phyloP scores from a whole-genome alignment of 257 asterid genomes.

The Lantana camara region DNA sequence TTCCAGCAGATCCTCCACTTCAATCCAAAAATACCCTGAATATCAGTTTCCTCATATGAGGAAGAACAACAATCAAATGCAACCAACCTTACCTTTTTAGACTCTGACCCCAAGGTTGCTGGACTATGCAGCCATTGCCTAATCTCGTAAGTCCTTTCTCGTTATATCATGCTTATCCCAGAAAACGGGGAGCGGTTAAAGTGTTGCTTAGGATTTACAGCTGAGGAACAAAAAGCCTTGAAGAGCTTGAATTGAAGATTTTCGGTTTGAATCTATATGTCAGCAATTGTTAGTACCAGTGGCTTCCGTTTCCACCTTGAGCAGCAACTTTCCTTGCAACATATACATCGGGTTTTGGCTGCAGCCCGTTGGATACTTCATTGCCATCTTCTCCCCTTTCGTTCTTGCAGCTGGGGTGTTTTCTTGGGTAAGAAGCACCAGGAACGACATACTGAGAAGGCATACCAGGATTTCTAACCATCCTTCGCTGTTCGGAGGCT shows the following conservation, averaged over 20 bases:
- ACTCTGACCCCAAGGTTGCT: constrained; percentile 10
- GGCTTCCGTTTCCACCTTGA: constrained; percentile 44
- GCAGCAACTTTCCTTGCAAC: constrained; percentile 45
- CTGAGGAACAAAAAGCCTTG: neutral
- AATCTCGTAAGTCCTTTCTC: neutral
- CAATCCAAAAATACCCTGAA: neutral
- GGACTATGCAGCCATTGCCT: neutral
- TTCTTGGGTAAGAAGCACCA: constrained; percentile 51
- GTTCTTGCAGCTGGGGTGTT: constrained; percentile 44
- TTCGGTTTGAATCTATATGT: constrained; percentile 5
- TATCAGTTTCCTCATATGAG: neutral
- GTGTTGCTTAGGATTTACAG: constrained; percentile 4
- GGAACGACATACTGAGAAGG: constrained; percentile 62
- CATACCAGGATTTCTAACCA: constrained; percentile 57
- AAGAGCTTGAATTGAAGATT: constrained; percentile 10
- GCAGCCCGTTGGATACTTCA: constrained; percentile 44
- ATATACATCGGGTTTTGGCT: constrained; percentile 44
- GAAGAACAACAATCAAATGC: neutral
- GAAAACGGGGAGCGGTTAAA: neutral
- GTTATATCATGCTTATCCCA: too few species aligned
- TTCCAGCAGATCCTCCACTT: constrained; percentile 15
- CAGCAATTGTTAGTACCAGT: constrained; percentile 36
- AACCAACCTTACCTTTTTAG: neutral
- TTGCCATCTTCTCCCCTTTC: constrained; percentile 41
- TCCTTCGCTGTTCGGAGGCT: constrained; percentile 62